Percentiles rank a stretch among this genome's conserved stretches.
phyloP scores from a whole-genome alignment of 2,329 filamentous ascomycete genomes.

The Talaromyces sp. region DNA sequence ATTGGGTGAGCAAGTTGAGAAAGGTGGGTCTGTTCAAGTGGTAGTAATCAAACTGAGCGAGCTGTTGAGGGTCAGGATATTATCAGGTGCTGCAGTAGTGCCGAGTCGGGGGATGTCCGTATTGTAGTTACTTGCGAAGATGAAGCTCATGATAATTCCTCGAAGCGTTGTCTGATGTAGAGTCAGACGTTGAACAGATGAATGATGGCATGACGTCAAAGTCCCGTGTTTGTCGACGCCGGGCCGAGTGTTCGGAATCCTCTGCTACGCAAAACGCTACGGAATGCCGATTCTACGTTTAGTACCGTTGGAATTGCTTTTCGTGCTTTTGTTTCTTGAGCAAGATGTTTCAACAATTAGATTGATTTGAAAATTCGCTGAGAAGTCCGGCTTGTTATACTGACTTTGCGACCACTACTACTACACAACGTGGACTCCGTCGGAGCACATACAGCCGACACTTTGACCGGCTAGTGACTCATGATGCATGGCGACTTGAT shows the following conservation, averaged over 20 bases:
- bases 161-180: not conserved
- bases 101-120: not conserved
- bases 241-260: slow-evolving; percentile 3
- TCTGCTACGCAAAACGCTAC: not conserved
- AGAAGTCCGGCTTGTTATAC: not conserved
- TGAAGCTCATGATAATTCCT: not conserved
- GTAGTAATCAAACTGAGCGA: not conserved
- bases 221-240: slow-evolving; percentile 1
- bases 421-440: not conserved
- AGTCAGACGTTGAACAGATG: not conserved
- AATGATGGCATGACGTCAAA: slow-evolving; percentile 9
- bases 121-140: not conserved
- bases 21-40: not conserved
- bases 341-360: too few relatives aligned
- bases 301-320: not conserved
- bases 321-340: not conserved
- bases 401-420: not conserved
- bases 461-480: not conserved
- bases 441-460: slow-evolving; percentile 5
- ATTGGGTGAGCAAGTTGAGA: slow-evolving; percentile 1
- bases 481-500: not conserved
- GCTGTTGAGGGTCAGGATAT: not conserved
- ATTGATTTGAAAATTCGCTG: not conserved
- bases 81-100: not conserved
- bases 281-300: slow-evolving; percentile 4